Evolutionary conservation across 257 asterid species (phyloP), one percentile per base, ranked within the genome.

Genomic region (Voacanga thouarsii): DNA sequence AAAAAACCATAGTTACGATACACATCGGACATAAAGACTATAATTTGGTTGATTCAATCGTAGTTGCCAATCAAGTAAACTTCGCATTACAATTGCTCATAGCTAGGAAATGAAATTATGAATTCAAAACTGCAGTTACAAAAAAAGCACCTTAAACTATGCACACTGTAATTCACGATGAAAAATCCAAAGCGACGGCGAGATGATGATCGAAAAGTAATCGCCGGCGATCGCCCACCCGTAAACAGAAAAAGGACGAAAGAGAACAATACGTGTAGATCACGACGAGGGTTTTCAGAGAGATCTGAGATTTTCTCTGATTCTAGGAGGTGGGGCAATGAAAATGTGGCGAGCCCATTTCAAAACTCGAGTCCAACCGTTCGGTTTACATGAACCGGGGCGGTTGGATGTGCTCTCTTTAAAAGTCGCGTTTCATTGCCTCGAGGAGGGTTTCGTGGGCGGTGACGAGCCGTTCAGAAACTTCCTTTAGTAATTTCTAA

Each of bases 231-330:
- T 50, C 44, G 80, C 28, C 55, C 24, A 21, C 23, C 28, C 11
- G 16, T 23, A 30, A 43, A 16, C n/a, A 71, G 21, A 33, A n/a
- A 47, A 30, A 33, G 30, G 26, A 15, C 7, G 43, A 59, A 14
- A 33, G 74, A 33, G 30, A 28, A 19, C 21, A 3, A 33, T 37
- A 65, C 80, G 74, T 77, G 74, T 69, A 50, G 74, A 66, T 77
- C 74, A 64, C 79, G 74, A 64, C 79, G 80, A 76, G 79, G 74
- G 79, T 64, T 76, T 75, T 28, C 49, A 6, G 63, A 18, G 77
- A 51, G 80, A 77, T 65, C 74, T 66, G 74, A 50, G 74, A 77
- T 77, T 49, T 66, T 66, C 50, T 18, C 55, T 30, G 74, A 65
- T 76, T 47, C 63, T 53, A 65, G n/a, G 74, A 66, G 23, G 23